Base-by-base conservation (phyloP, 2,329 filamentous ascomycete species). In the Cladophialophora immunda region DNA sequence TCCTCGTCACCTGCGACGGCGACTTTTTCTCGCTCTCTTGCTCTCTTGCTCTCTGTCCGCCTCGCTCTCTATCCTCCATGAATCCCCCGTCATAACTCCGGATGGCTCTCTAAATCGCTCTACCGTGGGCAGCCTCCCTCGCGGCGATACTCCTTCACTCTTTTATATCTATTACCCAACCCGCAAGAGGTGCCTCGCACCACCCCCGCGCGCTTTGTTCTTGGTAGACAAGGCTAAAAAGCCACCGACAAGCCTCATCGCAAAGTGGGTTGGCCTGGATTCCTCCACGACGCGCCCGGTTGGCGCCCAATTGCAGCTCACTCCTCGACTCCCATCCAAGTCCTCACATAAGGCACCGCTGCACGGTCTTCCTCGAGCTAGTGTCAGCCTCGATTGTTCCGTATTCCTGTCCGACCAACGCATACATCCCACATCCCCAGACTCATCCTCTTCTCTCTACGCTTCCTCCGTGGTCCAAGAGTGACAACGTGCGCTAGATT, bases 221-320 rank as follows among this genome's bases (percentile, higher is more conserved):
- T 36, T 38, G 45, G 45, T 50, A 25, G 34, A 62, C 34, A 36
- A 25, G 60, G 60, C 47, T 47, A 41, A 38, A 57, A 5, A 57
- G 52, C 29, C 52, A 41, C 17, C 30, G 19, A 58, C 62, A 25
- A 41, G 50, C 62, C 62, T 53, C 55, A 27, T 34, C 32, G 22
- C 54, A 27, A 34, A 13, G 52, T 34, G 60, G 60, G 60, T 56
- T 62, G 60, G 60, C 60, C 52, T 62, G 34, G 50, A 47, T 22
- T 62, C 50, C 30, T 61, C 34, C 29, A 41, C 50, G 54, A 66
- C 64, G 59, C 64, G 64, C 54, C 58, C 53, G 57, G 41, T 59
- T 65, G 63, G 58, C 58, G 58, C 53, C 64, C 64, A 62, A 62
- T 54, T 55, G 41, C 53, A 66, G 45, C 50, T 53, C 58, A 54